A percentile compares a stretch with the other conserved stretches of the same genome.
phyloP scores from a whole-genome alignment of 2,329 filamentous ascomycete species.

The Passalora sequoiae region DNA sequence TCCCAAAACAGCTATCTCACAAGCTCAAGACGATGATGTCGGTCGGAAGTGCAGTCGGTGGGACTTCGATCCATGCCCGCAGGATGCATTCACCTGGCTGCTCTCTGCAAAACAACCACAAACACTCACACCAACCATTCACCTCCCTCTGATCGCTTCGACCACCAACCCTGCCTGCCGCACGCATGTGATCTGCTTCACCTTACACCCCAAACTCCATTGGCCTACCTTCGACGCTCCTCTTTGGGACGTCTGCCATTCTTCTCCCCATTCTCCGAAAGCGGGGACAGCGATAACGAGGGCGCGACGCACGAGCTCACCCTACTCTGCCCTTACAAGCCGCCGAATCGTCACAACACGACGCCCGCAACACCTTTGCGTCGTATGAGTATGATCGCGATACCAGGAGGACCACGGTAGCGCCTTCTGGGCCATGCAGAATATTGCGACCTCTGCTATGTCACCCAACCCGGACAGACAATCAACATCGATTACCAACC shows the following conservation, averaged over 20 bases:
- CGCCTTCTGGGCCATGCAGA: slow-evolving; percentile 28
- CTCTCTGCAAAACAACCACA: neutral
- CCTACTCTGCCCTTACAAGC: neutral
- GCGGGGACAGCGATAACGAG: slow-evolving; percentile 2
- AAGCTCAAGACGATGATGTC: too few relatives aligned
- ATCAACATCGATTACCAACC: slow-evolving; percentile 13
- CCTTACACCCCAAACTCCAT: neutral
- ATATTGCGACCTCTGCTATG: slow-evolving; percentile 26
- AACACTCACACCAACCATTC: neutral
- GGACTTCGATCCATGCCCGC: too few relatives aligned
- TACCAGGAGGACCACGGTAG: slow-evolving; percentile 25
- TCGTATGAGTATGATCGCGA: slow-evolving; percentile 28
- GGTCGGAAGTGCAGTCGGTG: too few relatives aligned
- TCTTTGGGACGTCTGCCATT: too few relatives aligned
- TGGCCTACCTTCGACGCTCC: neutral
- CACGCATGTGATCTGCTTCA: neutral
- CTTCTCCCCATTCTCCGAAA: neutral
- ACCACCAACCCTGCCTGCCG: neutral
- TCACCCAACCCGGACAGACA: slow-evolving; percentile 29
- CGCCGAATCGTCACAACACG: too few relatives aligned
- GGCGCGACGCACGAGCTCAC: neutral
- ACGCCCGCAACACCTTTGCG: too few relatives aligned
- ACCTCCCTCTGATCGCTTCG: neutral
- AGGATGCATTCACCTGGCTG: too few relatives aligned
- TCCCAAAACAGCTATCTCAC: too few relatives aligned